Base-by-base conservation (phyloP, 805 yeast species). In the Sugiyamaella mastotermitis region DNA sequence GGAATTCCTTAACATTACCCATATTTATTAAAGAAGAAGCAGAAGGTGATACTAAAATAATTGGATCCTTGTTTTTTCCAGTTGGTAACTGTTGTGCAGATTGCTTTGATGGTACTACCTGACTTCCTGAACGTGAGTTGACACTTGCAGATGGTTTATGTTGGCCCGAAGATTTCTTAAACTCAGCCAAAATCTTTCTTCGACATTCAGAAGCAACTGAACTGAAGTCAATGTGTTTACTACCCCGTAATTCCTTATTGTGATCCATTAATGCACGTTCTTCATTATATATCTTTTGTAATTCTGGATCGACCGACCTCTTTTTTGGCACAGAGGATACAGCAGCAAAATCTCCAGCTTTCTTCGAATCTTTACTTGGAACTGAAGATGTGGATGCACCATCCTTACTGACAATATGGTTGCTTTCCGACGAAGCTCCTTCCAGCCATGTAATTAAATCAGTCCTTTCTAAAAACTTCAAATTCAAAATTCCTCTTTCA, bases 391-490 rank as follows among this genome's bases (percentile, higher is more conserved):
- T 17, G 14, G 23, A 31, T 10, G 13, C 41, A 13, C 36, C 40
- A 16, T 32, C 52, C 4, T 41, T 41, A 15, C 37, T 25, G 31
- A 57, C 60, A 23, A 80, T 61, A 54, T 71, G 79, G 38, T 76
- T 72, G 46, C 84, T 77, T 17, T 71, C 66, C 26, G 70, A 76
- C 3, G 78, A 66, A 15, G 75, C 68, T 3, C 95, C 95, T 43
- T 71, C 72, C 36, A 90, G 69, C 87, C 92, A 88, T 21, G 84
- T 73, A 38, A 81, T 69, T 44, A 90, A 69, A 55, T 90, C 95
- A 6, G 86, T 79, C 61, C 94, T 78, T 51, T 86, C 94, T 56
- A 84, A 61, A 55, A 90, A 88, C 41, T 84, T 78, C 55, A 90
- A 73, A 46, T 84, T 84, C 2, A 76, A 68, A 23, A 90, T 69